Conservation (phyloP, 257 asterid genomes). For the Jacaranda copaia region DNA sequence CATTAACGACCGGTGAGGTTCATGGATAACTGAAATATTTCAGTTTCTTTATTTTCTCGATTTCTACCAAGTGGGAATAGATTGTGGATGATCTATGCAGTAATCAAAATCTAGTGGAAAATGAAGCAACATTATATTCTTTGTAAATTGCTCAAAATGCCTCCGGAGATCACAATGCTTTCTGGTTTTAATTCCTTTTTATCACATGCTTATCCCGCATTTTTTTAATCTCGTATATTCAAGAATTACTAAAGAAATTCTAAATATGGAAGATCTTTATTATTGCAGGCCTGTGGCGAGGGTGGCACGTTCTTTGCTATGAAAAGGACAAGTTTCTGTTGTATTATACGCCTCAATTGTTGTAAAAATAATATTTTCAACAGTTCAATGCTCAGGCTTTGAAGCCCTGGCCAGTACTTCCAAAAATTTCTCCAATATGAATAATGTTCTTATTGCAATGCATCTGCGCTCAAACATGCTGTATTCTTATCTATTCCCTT, state of each 20-base stretch:
- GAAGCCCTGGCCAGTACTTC: conserved; percentile 4
- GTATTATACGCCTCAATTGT: not conserved
- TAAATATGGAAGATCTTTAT: conserved; percentile 20
- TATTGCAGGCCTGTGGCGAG: conserved; percentile 49
- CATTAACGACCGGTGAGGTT: conserved; percentile 43
- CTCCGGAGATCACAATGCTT: not conserved
- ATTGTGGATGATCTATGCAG: not conserved
- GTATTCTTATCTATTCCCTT: not conserved
- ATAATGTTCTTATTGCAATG: not conserved
- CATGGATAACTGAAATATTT: not conserved
- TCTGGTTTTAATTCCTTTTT: not conserved
- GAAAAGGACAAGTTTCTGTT: conserved; percentile 27
- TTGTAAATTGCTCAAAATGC: not conserved
- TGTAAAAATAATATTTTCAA: not conserved
- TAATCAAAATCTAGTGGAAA: not conserved
- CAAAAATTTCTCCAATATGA: conserved; percentile 16
- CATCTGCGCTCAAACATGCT: too few species aligned
- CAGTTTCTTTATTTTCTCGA: not conserved
- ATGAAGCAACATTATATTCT: not conserved
- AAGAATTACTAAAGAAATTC: conserved; percentile 8
- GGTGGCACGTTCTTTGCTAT: conserved; percentile 56
- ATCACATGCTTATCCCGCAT: not conserved
- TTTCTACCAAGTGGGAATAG: not conserved
- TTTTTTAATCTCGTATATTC: not conserved
- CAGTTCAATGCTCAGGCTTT: not conserved